Evolutionary conservation across 495 filamentous ascomycete species (phyloP), one percentile per base, ranked within the genome.

Genomic region (Lineolata rhizophorae): DNA sequence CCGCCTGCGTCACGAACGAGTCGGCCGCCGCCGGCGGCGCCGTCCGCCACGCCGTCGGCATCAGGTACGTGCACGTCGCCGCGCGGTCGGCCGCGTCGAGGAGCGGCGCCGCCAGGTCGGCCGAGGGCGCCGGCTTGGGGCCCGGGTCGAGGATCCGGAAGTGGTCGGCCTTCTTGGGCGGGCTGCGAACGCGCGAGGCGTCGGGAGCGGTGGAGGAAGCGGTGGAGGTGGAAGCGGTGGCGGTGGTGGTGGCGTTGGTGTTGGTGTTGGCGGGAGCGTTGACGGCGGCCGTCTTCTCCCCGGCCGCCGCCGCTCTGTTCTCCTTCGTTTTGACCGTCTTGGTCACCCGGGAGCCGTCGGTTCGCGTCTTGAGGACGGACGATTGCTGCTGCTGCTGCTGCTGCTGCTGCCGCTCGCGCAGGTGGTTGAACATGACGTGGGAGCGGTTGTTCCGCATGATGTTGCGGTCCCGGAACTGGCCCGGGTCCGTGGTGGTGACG

Each of bases 371-470:
- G 9, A 10, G 9, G 28, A 30, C 6, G 8, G 9, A 10, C 28
- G 6, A 8, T 18, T 10, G 15, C 8, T 32, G 30, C 5, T 5
- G 30, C 18, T 32, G 9, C 13, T 10, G 19, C 18, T 25, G 14
- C 11, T 20, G 10, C 9, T 25, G 10, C 25, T 25, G 19, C 5
- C 14, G 22, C 25, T 15, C 14, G 9, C 8, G 15, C 6, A 25
- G 5, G 18, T 42, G 36, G 33, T 36, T 36, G 20, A 27, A 30
- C 44, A 47, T 47, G 14, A 41, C 44, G 14, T 34, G 18, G 30
- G 37, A 38, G 24, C 44, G 44, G n/a, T 45, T 36, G 30, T 30
- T 36, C n/a, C 27, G 36, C 41, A 47, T 44, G 21, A 31, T 30
- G 14, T 29, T 31, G 11, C 21, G 19, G 2, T 31, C 16, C 31